phyloP scores from a whole-genome alignment of 805 yeast species.

The Saitoella complicata region DNA sequence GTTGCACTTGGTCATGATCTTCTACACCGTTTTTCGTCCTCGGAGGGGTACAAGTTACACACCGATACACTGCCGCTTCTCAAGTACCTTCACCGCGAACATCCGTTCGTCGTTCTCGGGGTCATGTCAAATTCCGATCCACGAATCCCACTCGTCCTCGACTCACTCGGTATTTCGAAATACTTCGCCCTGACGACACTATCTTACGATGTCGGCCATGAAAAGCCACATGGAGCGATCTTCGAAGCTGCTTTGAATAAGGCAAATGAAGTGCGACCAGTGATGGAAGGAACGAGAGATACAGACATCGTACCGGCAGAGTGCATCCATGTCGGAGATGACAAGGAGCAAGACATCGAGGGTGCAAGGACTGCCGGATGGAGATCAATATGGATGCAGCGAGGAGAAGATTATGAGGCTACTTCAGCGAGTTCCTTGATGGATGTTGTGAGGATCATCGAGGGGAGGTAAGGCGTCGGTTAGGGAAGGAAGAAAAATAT shows the following conservation, averaged over 20 bases:
- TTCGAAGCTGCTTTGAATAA: conserved; percentile 5
- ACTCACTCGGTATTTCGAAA: conserved; percentile 4
- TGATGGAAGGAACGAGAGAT: too few species aligned
- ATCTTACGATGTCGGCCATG: conserved; percentile 9
- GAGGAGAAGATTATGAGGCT: too few species aligned
- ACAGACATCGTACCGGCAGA: too few species aligned
- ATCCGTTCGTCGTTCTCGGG: conserved; percentile 1
- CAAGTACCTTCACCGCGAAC: not conserved
- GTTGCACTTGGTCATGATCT: conserved; percentile 3
- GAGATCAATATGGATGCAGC: too few species aligned
- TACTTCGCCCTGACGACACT: not conserved
- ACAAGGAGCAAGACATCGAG: too few species aligned
- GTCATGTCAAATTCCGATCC: conserved; percentile 9
- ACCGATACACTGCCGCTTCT: conserved; percentile 6
- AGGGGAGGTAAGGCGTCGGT: too few species aligned
- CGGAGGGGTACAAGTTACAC: conserved; percentile 5
- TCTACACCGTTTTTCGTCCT: conserved; percentile 7
- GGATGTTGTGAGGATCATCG: too few species aligned
- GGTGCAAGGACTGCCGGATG: too few species aligned
- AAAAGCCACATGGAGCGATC: conserved; percentile 9
- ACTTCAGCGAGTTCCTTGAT: too few species aligned
- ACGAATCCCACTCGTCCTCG: conserved; percentile 4
- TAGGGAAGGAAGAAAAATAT: too few species aligned
- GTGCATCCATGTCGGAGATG: too few species aligned
- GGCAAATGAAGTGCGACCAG: too few species aligned